Evolutionary conservation across 2,329 filamentous ascomycete species (phyloP).

Genomic region (Colletotrichum coccodes): DNA sequence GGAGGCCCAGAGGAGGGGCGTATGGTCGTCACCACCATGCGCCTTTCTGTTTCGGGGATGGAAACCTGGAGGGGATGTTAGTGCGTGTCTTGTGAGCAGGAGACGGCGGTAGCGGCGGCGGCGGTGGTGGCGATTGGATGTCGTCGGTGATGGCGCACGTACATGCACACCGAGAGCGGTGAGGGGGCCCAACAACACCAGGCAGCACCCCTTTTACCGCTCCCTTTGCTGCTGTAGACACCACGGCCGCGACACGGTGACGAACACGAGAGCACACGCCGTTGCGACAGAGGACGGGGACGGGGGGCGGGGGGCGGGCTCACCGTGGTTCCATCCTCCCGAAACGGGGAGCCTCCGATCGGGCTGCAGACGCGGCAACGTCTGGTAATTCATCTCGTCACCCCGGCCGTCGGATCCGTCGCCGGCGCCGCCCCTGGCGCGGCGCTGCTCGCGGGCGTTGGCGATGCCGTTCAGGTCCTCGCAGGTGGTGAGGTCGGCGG

Average conservation of each 20-base stretch:
- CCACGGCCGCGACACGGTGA: too few relatives aligned
- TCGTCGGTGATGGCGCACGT: not conserved
- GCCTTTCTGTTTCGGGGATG: slow-evolving; percentile 32
- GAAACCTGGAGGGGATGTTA: not conserved
- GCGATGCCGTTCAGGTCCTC: slow-evolving; percentile 66
- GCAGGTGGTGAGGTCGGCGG: slow-evolving; percentile 60
- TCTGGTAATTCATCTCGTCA: slow-evolving; percentile 34
- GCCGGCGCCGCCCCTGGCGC: slow-evolving; percentile 46
- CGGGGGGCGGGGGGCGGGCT: not conserved
- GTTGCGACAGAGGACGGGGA: not conserved
- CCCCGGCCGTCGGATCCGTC: slow-evolving; percentile 29
- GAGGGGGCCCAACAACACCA: not conserved
- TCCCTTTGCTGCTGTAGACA: not conserved
- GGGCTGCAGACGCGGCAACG: slow-evolving; percentile 26
- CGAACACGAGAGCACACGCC: too few relatives aligned
- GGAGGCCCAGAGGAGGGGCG: slow-evolving; percentile 42
- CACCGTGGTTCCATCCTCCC: slow-evolving; percentile 31
- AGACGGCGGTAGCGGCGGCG: too few relatives aligned
- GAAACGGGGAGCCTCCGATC: slow-evolving; percentile 29
- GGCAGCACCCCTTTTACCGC: not conserved
- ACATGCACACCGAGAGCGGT: not conserved
- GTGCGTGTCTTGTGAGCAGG: not conserved
- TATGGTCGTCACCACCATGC: slow-evolving; percentile 53
- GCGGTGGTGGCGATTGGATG: not conserved
- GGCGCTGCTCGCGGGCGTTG: slow-evolving; percentile 58